Evolutionary conservation across 805 yeast species (phyloP).

Genomic region (Hanseniaspora guilliermondii): DNA sequence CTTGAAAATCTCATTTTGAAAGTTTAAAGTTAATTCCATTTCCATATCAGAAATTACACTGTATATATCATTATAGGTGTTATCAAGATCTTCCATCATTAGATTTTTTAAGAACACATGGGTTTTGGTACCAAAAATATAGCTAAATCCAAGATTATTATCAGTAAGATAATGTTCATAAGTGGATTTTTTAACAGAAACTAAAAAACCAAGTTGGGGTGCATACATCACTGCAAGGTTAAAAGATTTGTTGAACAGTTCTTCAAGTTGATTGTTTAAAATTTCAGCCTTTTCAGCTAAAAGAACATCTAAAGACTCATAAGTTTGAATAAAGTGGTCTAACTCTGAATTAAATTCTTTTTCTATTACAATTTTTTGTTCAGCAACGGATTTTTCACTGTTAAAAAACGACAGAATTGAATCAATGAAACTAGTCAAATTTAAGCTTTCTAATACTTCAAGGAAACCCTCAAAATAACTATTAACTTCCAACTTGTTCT

Average conservation of each 20-base stretch:
- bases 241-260: conserved; percentile 13
- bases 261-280: conserved; percentile 14
- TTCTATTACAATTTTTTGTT: conserved; percentile 22
- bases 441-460: background rate
- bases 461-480: background rate
- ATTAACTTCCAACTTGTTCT: conserved; percentile 12
- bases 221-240: conserved; percentile 31
- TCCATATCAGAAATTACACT: conserved; percentile 32
- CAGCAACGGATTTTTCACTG: conserved; percentile 27
- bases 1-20: conserved; percentile 23
- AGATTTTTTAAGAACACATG: conserved; percentile 30
- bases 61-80: conserved; percentile 33
- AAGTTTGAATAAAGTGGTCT: conserved; percentile 22
- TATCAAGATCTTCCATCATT: conserved; percentile 27
- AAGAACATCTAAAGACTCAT: conserved; percentile 27
- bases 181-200: conserved; percentile 21
- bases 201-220: conserved; percentile 36
- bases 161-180: background rate
- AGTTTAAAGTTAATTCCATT: conserved; percentile 29
- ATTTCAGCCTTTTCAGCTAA: conserved; percentile 20
- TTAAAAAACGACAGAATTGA: conserved; percentile 27
- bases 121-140: conserved; percentile 30
- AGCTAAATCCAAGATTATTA: conserved; percentile 19
- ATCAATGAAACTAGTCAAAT: conserved; percentile 13
- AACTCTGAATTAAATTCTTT: conserved; percentile 25